These are phyloP conservation scores for Coleophoma crateriformis DNA, from an alignment of 2,329 filamentous ascomycete species.

Conservation along the genomic window DNA sequence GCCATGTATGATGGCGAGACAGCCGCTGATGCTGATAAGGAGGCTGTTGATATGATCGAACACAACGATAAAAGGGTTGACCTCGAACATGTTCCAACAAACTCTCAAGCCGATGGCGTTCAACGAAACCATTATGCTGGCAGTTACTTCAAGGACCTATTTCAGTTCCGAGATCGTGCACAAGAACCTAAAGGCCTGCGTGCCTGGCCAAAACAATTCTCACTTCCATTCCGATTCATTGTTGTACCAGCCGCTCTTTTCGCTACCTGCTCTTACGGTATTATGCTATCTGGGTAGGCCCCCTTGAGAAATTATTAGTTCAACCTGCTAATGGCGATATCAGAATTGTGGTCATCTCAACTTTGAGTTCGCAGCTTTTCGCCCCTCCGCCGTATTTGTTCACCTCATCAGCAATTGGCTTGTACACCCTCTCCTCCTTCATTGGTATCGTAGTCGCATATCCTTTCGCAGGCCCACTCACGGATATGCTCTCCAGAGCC, in stretches of 20 bases:
- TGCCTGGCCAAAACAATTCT: slow-evolving; percentile 14
- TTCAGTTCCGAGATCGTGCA: slow-evolving; percentile 18
- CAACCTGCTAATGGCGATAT: not conserved
- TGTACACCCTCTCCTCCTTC: slow-evolving; percentile 27
- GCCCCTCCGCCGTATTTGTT: slow-evolving; percentile 28
- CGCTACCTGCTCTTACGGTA: slow-evolving; percentile 13
- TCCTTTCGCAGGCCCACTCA: slow-evolving; percentile 21
- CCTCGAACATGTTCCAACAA: not conserved
- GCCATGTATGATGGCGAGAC: slow-evolving; percentile 19
- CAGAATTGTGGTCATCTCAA: slow-evolving; percentile 20
- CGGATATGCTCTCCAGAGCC: slow-evolving; percentile 27
- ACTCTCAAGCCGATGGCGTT: slow-evolving; percentile 4
- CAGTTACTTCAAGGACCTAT: slow-evolving; percentile 23
- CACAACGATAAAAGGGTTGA: slow-evolving; percentile 11
- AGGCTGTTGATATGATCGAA: slow-evolving; percentile 13
- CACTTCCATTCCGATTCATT: slow-evolving; percentile 15
- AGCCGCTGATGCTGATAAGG: slow-evolving; percentile 14
- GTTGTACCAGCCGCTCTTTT: slow-evolving; percentile 14
- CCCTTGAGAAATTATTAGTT: not conserved
- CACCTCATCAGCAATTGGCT: slow-evolving; percentile 11
- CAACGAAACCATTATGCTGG: slow-evolving; percentile 17
- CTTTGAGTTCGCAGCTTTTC: slow-evolving; percentile 21
- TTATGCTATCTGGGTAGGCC: slow-evolving; percentile 14
- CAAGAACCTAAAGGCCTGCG: slow-evolving; percentile 9
- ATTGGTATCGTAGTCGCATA: slow-evolving; percentile 22